phyloP scores from a whole-genome alignment of 176 grass and related monocot genomes.

The Rhipidocladum racemiflorum region DNA sequence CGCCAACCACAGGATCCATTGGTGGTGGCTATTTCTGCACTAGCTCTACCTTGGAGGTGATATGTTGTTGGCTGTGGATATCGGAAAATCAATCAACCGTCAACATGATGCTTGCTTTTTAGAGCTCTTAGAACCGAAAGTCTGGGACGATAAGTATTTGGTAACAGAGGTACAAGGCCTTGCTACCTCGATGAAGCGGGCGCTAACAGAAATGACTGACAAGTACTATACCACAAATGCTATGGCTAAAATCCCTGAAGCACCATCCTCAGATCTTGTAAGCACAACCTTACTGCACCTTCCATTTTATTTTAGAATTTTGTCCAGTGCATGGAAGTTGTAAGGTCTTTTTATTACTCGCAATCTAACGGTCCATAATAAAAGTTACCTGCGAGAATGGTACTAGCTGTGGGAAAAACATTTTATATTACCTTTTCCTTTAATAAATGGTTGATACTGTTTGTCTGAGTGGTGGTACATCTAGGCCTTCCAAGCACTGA shows the following conservation, averaged over 20 bases:
- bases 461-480: neutral
- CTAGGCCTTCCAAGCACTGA: neutral
- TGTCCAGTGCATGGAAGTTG: neutral
- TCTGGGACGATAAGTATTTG: slow-evolving; percentile 50
- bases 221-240: slow-evolving; percentile 57
- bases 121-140: slow-evolving; percentile 61
- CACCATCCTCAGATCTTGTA: slow-evolving; percentile 90
- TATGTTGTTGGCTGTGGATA: slow-evolving; percentile 65
- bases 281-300: slow-evolving; percentile 10
- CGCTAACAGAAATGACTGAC: slow-evolving; percentile 76
- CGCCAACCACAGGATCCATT: slow-evolving; percentile 65
- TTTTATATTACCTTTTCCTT: neutral
- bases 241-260: slow-evolving; percentile 77
- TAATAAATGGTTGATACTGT: neutral
- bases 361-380: neutral
- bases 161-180: slow-evolving; percentile 50
- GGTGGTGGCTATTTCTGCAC: slow-evolving; percentile 69
- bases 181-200: slow-evolving; percentile 42
- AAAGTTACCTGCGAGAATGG: neutral
- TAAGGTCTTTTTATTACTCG: neutral
- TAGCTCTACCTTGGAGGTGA: slow-evolving; percentile 92
- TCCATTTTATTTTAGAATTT: slow-evolving; percentile 6
- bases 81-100: slow-evolving; percentile 54
- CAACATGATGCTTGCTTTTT: slow-evolving; percentile 52
- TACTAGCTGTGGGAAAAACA: neutral